A percentile compares a stretch with the other conserved stretches of the same genome.
phyloP scores from a whole-genome alignment of 257 asterid species.

The Ballota nigra region DNA sequence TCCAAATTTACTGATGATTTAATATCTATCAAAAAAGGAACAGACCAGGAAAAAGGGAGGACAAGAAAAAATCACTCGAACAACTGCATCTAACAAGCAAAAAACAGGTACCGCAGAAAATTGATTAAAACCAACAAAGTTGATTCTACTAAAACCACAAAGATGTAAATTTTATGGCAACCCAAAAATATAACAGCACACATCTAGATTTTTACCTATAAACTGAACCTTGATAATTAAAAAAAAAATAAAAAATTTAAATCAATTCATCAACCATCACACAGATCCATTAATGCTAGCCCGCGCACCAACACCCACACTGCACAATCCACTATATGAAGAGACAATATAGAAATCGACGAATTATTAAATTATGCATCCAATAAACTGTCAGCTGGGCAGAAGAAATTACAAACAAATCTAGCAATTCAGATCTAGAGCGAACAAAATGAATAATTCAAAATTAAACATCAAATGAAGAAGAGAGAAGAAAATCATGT shows the following conservation, averaged over 20 bases:
- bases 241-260: not conserved
- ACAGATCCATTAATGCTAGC: conserved; percentile 18
- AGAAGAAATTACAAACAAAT: not conserved
- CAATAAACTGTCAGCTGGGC: not conserved
- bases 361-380: not conserved
- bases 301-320: not conserved
- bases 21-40: not conserved
- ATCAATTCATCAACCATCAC: conserved; percentile 9
- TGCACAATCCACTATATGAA: conserved; percentile 10
- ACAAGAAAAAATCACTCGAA: conserved; percentile 11
- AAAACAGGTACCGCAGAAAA: conserved; percentile 9
- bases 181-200: not conserved
- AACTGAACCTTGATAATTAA: conserved; percentile 10
- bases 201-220: not conserved
- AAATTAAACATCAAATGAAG: not conserved
- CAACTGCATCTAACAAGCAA: not conserved
- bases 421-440: conserved; percentile 29
- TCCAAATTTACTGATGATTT: not conserved
- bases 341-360: not conserved
- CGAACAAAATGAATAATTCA: not conserved
- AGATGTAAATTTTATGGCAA: conserved; percentile 12
- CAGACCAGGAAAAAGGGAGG: not conserved
- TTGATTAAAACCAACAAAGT: not conserved
- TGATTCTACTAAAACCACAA: conserved; percentile 2
- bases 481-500: not conserved